Conservation (phyloP, 192 early-diverging fungal species). For the Blastocladiella britannica region DNA sequence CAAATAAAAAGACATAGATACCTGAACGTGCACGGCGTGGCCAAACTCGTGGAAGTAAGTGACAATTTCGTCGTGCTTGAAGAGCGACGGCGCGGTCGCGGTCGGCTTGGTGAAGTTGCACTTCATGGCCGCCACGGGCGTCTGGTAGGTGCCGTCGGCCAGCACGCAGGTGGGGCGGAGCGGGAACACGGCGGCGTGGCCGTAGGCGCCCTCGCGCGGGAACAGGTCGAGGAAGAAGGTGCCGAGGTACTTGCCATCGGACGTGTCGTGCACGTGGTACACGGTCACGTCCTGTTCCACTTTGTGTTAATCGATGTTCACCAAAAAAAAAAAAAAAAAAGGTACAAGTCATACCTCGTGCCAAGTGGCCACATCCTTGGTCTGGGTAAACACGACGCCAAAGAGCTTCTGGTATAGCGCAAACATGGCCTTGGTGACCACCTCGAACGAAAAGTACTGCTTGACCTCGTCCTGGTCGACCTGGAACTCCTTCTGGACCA, state of each 20-base stretch:
- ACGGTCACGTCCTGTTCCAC: slow-evolving; percentile 63
- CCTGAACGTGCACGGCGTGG: slow-evolving; percentile 32
- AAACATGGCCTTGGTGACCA: slow-evolving; percentile 42
- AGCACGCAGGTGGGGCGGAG: slow-evolving; percentile 40
- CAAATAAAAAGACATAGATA: slow-evolving; percentile 1
- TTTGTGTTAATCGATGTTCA: too few relatives aligned
- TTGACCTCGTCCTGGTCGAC: slow-evolving; percentile 60
- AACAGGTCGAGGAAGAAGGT: slow-evolving; percentile 58
- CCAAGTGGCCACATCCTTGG: slow-evolving; percentile 39
- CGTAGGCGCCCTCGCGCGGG: slow-evolving; percentile 49
- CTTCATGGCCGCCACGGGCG: slow-evolving; percentile 52
- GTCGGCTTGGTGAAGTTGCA: slow-evolving; percentile 48
- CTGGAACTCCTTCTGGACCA: slow-evolving; percentile 50
- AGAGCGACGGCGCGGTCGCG: slow-evolving; percentile 39
- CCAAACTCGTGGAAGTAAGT: slow-evolving; percentile 79
- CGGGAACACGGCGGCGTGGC: slow-evolving; percentile 64
- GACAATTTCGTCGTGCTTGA: slow-evolving; percentile 58
- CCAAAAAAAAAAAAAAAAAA: too few relatives aligned
- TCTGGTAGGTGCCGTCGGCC: slow-evolving; percentile 28
- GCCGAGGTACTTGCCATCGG: slow-evolving; percentile 34
- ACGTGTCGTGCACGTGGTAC: slow-evolving; percentile 39
- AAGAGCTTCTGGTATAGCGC: slow-evolving; percentile 56
- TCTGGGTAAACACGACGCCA: slow-evolving; percentile 41
- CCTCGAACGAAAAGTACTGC: slow-evolving; percentile 50
- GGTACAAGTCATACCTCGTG: too few relatives aligned